Evolutionary conservation across 768 basidiomycete genomes (phyloP), one percentile per base, ranked within the genome.

Genomic region (Leccinum subtestaceum): DNA sequence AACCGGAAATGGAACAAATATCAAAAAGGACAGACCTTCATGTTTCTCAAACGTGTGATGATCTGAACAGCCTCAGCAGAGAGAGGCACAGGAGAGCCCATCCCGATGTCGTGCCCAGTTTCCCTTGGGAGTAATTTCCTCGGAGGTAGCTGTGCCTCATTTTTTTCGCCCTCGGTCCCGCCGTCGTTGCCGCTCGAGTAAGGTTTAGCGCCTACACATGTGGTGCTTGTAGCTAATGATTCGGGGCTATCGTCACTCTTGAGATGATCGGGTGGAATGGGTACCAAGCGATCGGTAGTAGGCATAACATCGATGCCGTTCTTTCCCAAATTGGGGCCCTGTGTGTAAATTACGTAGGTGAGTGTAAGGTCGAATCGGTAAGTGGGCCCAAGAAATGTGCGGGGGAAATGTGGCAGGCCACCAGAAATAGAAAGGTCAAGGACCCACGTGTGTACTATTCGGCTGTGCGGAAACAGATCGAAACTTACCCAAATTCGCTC

Each of bases 91-190:
- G 91, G 91, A 1, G 92, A 93, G 2, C 89, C 87, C 86, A 92
- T 88, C 5, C 92, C 92, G 56, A 93, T 91, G 68, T 93, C 92
- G 57, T 88, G 82, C 1, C 92, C 92, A 0, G 91, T 92, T 75
- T 93, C 92, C 50, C 92, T 83, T 0, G 92, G 92, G 32, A 94
- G 78, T 7, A 84, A 75, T 64, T 85, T 63, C 64, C 83, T 86
- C 10, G 61, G 36, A 32, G 59, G 55, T 2, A 48, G 61, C 36
- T n/a, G n/a, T 29, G 15, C 6, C n/a, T 47, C 59, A 40, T 38
- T 27, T 4, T 9, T 46, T 23, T 34, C 56, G 8, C 43, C 36
- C 34, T 32, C 2, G 10, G 49, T 13, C 10, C 32, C 31, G 21
- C 15, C 32, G 15, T n/a, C n/a, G 19, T 31, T 36, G 48, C 27